Base-by-base conservation (phyloP, 495 filamentous ascomycete species). In the Aspergillus sparsus region DNA sequence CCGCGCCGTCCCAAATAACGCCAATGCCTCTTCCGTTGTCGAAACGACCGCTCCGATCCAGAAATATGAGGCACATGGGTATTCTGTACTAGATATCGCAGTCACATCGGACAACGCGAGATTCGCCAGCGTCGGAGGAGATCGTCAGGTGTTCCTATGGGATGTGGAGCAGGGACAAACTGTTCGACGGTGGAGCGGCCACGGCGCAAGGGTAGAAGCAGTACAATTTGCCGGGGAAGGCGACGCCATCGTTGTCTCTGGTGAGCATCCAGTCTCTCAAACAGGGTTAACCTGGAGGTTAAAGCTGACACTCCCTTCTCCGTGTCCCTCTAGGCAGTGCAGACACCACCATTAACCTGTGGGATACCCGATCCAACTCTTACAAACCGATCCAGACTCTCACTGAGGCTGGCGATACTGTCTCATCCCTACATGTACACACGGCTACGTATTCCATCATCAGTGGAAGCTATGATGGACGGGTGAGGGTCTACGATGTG, bases 141-240 rank as follows among this genome's bases (percentile, higher is more conserved):
- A 98, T 78, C 85, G 90, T 63, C 82, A 81, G 64, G 90, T 96
- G 5, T 96, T 96, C 68, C 82, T 96, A 15, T 98, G 94, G 94
- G 94, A 98, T 75, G 94, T 97, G 0, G 75, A 85, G 6, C 87
- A 88, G 6, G 91, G 87, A 8, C 75, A 76, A 64, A 96, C 93
- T 0, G 68, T 88, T 13, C 81, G 87, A 33, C 81, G 93, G 34
- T 95, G 92, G 78, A 80, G 78, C 33, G 90, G 87, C 5, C 91
- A 95, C 74, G 78, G 76, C 39, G 82, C 83, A 15, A 76, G 91
- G 31, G 78, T 98, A 36, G 95, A 98, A 71, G 74, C 80, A 12
- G 89, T 93, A 4, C 75, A 79, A 34, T 96, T 96, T 65, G 91
- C 82, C 0, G 92, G 91, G 11, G 81, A 82, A 15, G 91, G 88